A percentile compares a stretch with the other conserved stretches of the same genome.
These are phyloP conservation scores for Macrolepiota fuliginosa DNA, from an alignment of 768 basidiomycete species.

Conservation along the genomic window DNA sequence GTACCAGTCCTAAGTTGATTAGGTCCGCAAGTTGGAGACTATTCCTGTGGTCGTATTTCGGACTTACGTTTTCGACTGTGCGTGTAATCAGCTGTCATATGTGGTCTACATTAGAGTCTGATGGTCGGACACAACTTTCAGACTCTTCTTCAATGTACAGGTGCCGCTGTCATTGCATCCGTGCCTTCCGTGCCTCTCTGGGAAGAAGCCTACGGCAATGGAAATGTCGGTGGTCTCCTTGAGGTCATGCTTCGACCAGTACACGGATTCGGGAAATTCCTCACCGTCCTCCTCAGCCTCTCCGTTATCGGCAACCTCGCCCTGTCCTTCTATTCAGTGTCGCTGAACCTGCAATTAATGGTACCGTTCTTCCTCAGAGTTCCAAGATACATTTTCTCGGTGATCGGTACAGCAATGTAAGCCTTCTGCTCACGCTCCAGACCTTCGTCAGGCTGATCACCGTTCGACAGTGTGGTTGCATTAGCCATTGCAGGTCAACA, in stretches of 20 bases:
- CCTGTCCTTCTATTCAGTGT: slow-evolving; percentile 78
- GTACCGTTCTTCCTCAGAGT: slow-evolving; percentile 56
- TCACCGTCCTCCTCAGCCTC: slow-evolving; percentile 77
- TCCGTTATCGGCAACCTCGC: slow-evolving; percentile 83
- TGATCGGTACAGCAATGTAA: slow-evolving; percentile 70
- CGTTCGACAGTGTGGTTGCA: slow-evolving; percentile 58
- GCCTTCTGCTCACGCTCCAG: slow-evolving; percentile 20
- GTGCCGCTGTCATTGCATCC: slow-evolving; percentile 66
- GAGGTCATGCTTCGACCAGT: slow-evolving; percentile 69
- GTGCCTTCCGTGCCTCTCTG: slow-evolving; percentile 57
- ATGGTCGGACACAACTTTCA: slow-evolving; percentile 12
- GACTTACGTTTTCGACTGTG: slow-evolving; percentile 60
- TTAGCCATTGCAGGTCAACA: slow-evolving; percentile 74
- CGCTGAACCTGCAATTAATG: slow-evolving; percentile 70
- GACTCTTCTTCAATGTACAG: slow-evolving; percentile 46
- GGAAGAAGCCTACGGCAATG: slow-evolving; percentile 52
- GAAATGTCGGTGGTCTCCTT: slow-evolving; percentile 69
- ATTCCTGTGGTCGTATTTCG: slow-evolving; percentile 67
- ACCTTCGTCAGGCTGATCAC: background rate
- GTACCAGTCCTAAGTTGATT: background rate
- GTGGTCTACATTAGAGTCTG: background rate
- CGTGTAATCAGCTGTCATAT: slow-evolving; percentile 6
- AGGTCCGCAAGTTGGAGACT: slow-evolving; percentile 48
- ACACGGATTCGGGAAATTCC: slow-evolving; percentile 73
- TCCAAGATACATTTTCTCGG: slow-evolving; percentile 76